These are phyloP conservation scores for Oryza brachyantha DNA, from an alignment of 176 grass and related monocot species.

Conservation along the genomic window DNA sequence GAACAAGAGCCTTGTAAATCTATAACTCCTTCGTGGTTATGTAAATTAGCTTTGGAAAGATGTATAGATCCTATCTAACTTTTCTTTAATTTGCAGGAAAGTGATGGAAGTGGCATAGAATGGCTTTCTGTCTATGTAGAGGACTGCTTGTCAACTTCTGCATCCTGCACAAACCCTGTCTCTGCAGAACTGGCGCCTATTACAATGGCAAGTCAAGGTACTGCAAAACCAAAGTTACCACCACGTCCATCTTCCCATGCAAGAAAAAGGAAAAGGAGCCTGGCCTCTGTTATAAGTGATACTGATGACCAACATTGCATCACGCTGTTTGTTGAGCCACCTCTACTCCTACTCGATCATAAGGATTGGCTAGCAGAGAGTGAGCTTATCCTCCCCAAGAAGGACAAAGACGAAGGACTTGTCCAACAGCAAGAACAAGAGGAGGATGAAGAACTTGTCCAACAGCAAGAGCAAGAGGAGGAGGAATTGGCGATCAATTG, in stretches of 20 bases:
- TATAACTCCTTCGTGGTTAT: neutral
- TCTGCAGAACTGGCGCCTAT: constrained; percentile 23
- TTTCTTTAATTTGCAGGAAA: constrained; percentile 60
- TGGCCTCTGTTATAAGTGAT: constrained; percentile 33
- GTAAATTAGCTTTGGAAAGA: neutral
- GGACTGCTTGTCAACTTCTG: constrained; percentile 62
- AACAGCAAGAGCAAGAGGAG: constrained; percentile 27
- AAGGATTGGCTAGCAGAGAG: constrained; percentile 92
- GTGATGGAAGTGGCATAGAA: constrained; percentile 50
- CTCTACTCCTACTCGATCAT: constrained; percentile 55
- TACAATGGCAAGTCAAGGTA: constrained; percentile 11
- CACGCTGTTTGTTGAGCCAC: constrained; percentile 42
- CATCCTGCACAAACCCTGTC: constrained; percentile 33
- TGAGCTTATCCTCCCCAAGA: constrained; percentile 78
- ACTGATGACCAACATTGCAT: constrained; percentile 23
- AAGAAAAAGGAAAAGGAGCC: constrained; percentile 49
- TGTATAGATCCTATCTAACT: constrained; percentile 26
- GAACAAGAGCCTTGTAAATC: neutral
- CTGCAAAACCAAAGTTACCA: constrained; percentile 21
- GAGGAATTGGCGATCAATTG: constrained; percentile 56
- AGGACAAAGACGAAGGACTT: constrained; percentile 46
- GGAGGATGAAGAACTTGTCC: constrained; percentile 33
- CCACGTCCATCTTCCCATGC: constrained; percentile 19
- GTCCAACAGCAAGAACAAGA: constrained; percentile 25
- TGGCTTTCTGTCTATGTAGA: constrained; percentile 88